Evolutionary conservation across 163 green algal genomes (phyloP), one percentile per base, ranked within the genome.

Genomic region (Chlamydomonas reinhardtii): DNA sequence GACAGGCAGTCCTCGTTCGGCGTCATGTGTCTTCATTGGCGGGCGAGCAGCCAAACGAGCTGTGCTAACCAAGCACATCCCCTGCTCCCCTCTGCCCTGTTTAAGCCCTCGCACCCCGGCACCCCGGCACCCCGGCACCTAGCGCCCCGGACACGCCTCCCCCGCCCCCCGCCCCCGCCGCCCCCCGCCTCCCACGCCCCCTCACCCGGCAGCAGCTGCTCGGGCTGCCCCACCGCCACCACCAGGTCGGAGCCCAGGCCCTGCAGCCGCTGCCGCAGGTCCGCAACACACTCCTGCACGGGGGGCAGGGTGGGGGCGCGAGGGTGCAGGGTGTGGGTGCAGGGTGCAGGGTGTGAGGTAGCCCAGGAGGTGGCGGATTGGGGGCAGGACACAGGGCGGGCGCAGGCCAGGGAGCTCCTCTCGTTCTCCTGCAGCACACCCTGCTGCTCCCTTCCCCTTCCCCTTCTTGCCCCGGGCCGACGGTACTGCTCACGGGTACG

Each of bases 221-320:
- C 96, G 11, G 96, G 93, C 43, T 72, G 74, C 24, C 95, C 96
- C n/a, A 96, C 86, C 17, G 83, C 75, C 34, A 98, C 93, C 37
- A 98, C 52, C 59, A 99, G 92, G 75, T 98, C 94, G 56, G 88
- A 95, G 43, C 95, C 94, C 34, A 96, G 43, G 6, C 27, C 68
- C 22, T 77, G 89, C 54, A 97, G 91, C 11, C 76, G 65, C 6
- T 68, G 69, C 77, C 76, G 52, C 9, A 37, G 34, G 17, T 24
- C 20, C 31, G n/a, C 15, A 35, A 22, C 22, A 37, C 71, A 76
- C 17, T 15, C 14, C 52, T 17, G 37, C 1, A 64, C 5, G 27
- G 24, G 29, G 32, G 37, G 17, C 62, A 35, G 71, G 48, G 19
- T 48, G 39, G 39, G 39, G 39, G 39, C 39, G 39, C 8, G 16